Evolutionary conservation across 2,329 filamentous ascomycete genomes (phyloP), one percentile per base, ranked within the genome.

Genomic region (Stagonosporopsis cucurbitacearum): DNA sequence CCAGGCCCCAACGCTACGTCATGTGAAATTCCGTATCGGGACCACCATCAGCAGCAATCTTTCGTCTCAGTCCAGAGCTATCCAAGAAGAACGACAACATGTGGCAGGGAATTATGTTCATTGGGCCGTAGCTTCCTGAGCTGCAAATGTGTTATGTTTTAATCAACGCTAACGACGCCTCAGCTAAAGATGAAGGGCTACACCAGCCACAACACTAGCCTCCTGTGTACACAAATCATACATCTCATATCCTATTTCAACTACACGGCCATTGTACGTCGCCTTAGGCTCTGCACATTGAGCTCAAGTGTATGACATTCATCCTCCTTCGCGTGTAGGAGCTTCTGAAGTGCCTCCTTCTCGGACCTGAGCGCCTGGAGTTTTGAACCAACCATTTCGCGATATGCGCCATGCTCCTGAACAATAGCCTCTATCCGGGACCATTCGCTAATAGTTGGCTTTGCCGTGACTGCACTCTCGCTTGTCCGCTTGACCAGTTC

Each of bases 291-390:
- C 53, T 73, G 69, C 36, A 77, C 54, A 57, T 66, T 75, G 28
- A 68, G 67, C 56, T 78, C 76, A 41, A 78, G 57, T 22, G 66
- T 63, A 40, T 75, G 68, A 54, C 70, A 73, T 26, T 76, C 75
- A 50, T 78, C 76, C 58, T 78, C 76, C 60, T 72, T 73, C 30
- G 68, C 64, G 46, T 75, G 69, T 54, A 78, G 54, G 40, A 77
- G 74, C 53, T 60, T 73, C 62, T 76, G 74, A 57, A 78, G 58
- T 2, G 47, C 56, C 64, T 78, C 76, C 65, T 78, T 78, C 60
- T 78, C 76, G 3, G 67, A 71, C 33, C 76, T 59, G n/a, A 78
- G 60, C 17, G 68, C 66, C 58, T 77, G 75, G 48, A 78, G 51
- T 60, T 68, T 74, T 6, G 64, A 65, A 2, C 73, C 76, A 32